Evolutionary conservation across 1,284 basidiomycete species (phyloP), one percentile per base, ranked within the genome.

Genomic region (Phellinidium pouzarii): DNA sequence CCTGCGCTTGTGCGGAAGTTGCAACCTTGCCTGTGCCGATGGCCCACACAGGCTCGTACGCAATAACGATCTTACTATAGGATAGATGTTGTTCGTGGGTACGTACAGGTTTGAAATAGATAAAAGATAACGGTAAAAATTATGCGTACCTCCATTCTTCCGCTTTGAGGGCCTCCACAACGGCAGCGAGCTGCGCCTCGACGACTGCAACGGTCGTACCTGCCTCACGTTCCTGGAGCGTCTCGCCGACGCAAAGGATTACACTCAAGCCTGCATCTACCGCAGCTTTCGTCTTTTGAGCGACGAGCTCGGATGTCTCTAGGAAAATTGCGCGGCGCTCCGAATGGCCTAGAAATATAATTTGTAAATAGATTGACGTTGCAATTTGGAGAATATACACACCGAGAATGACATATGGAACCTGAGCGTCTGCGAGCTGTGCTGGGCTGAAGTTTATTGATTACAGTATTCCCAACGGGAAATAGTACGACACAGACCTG

Each of bases 21-120:
- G 96, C 95, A 56, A 97, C 94, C 72, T 92, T 95, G 60, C 93
- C 94, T 19, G 94, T 97, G 52, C 94, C 95, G 67, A 99, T 99
- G 38, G 95, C 96, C 96, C 95, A 99, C 26, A 99, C 95, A 44
- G 92, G 91, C 68, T 94, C 91, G 68, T 94, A 99, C 17, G 95
- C 95, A 63, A 99, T 78, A 58, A 99, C 95, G 66, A 98, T 77
- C 63, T 91, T 85, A 68, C 90, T 92, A 62, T 48, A 4, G 27
- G 6, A 41, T 27, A 22, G 7, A 42, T 12, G 29, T 31, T 31
- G 6, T 12, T 31, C 29, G 29, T 31, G 6, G 29, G 29, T 6
- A 5, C 11, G 29, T 31, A 31, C 29, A 31, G 29, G 29, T 11
- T 5, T 31, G 11, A 6, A 11, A 31, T 5, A 34, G 31, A 14